These are phyloP conservation scores for Actinomortierella ambigua DNA, from an alignment of 371 early-diverging fungal species.

Conservation along the genomic window DNA sequence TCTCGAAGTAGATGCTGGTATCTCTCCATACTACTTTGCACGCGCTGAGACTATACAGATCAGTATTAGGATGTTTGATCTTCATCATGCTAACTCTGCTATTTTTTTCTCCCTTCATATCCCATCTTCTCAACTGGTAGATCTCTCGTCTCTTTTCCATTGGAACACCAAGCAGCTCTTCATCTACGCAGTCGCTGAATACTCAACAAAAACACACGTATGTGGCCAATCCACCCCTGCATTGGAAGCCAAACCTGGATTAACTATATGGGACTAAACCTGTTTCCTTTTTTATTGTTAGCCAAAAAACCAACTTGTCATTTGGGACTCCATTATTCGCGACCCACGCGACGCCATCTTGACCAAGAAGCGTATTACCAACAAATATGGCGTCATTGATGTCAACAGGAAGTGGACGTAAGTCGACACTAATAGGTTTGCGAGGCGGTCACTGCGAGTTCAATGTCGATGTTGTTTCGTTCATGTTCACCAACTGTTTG, in stretches of 20 bases:
- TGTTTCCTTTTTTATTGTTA: conserved; percentile 9
- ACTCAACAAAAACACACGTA: conserved; percentile 68
- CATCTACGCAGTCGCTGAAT: conserved; percentile 87
- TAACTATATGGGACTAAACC: too few species aligned
- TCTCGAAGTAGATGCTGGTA: conserved; percentile 82
- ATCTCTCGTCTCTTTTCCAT: conserved; percentile 85
- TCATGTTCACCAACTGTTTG: conserved; percentile 1
- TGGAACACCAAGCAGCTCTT: conserved; percentile 98
- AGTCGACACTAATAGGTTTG: too few species aligned
- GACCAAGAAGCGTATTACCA: conserved; percentile 59
- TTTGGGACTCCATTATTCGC: conserved; percentile 93
- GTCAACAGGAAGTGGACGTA: conserved; percentile 74
- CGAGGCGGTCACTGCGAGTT: too few species aligned
- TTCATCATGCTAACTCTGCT: not conserved
- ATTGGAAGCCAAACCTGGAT: not conserved
- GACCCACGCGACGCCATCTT: conserved; percentile 71
- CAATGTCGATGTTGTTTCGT: conserved; percentile 49
- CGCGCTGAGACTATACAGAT: not conserved
- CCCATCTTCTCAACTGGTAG: conserved; percentile 45
- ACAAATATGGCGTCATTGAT: conserved; percentile 78
- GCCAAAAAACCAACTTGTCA: conserved; percentile 76
- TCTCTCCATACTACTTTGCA: not conserved
- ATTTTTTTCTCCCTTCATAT: not conserved
- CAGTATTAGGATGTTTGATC: too few species aligned
- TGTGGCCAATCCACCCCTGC: conserved; percentile 6